Base-by-base conservation (phyloP, 306 rosid genomes). In the Cicer cuneatum region DNA sequence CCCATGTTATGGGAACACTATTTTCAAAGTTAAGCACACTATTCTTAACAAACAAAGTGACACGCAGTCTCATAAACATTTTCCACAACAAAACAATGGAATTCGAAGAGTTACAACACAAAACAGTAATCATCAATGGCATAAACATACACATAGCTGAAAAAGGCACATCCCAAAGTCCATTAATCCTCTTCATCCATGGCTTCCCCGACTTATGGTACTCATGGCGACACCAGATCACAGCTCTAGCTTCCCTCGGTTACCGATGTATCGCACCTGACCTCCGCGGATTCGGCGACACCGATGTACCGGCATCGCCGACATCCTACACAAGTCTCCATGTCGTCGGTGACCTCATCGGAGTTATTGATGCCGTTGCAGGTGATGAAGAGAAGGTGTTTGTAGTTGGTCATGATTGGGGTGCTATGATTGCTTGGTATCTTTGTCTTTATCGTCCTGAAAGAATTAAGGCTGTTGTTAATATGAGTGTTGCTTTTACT, bases 401-500 rank as follows among this genome's bases (percentile, higher is more conserved):
- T 73, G 96, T 93, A 37, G 97, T 93, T 9, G 98, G 82, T 0
- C 98, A 90, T 61, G 97, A 93, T 49, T 90, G 93, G 98, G 98
- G 98, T n/a, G 97, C 93, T 2, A 0, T 85, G 2, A 78, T 64
- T 3, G 90, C 93, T 38, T 93, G 96, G 96, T 38, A 39, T 8
- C 90, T 93, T 14, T 86, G 92, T 19, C 80, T 86, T 37, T 88
- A 81, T 65, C 84, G 97, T 10, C 93, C 97, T 0, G 90, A 93
- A 5, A 24, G 88, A 61, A 79, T 90, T 42, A 88, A 65, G 78
- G 97, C 92, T 58, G 40, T 90, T 45, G 86, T 93, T 38, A 90
- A 78, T 71, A 6, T 86, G 83, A 90, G 97, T 33, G 90, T 84
- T 12, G 18, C 59, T 7, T 90, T 86, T 57, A 76, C 0, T 47